Percentiles rank a stretch among this genome's conserved stretches.
Conservation (phyloP, 345 rosid species). For the Aurinia saxatilis region DNA sequence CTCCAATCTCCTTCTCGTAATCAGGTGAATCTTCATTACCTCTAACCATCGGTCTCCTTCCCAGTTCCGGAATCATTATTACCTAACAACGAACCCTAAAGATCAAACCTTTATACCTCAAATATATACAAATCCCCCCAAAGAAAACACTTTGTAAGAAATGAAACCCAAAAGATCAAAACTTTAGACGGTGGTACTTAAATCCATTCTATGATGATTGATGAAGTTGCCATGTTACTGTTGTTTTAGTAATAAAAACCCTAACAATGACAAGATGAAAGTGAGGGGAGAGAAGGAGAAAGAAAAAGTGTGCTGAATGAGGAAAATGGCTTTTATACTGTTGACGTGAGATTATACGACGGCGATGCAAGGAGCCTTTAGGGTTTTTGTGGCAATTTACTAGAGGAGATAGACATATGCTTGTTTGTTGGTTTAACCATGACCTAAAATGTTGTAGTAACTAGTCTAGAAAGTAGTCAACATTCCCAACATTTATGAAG, state of each 20-base stretch:
- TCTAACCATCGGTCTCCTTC: slow-evolving; percentile 59
- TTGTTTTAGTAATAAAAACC: slow-evolving; percentile 8
- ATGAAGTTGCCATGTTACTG: background rate
- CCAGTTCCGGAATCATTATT: slow-evolving; percentile 53
- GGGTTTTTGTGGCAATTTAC: slow-evolving; percentile 51
- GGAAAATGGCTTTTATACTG: slow-evolving; percentile 13
- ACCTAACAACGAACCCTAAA: slow-evolving; percentile 20
- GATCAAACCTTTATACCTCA: slow-evolving; percentile 24
- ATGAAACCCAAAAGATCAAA: slow-evolving; percentile 32
- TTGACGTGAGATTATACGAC: slow-evolving; percentile 53
- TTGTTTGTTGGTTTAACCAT: no score
- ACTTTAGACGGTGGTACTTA: slow-evolving; percentile 27
- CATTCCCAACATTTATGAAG: no score
- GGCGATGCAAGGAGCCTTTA: slow-evolving; percentile 92
- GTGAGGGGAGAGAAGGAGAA: slow-evolving; percentile 1
- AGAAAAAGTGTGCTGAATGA: background rate
- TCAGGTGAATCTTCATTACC: slow-evolving; percentile 66
- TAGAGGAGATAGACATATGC: slow-evolving; percentile 11
- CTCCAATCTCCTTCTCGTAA: slow-evolving; percentile 65
- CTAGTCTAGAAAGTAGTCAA: no score
- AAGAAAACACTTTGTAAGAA: slow-evolving; percentile 15
- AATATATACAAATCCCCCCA: slow-evolving; percentile 26
- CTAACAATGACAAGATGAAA: slow-evolving; percentile 10
- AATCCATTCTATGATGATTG: slow-evolving; percentile 14
- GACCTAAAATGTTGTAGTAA: no score